These are phyloP conservation scores for Micromonas pusilla DNA, from an alignment of 139 green algal species.

Conservation along the genomic window DNA sequence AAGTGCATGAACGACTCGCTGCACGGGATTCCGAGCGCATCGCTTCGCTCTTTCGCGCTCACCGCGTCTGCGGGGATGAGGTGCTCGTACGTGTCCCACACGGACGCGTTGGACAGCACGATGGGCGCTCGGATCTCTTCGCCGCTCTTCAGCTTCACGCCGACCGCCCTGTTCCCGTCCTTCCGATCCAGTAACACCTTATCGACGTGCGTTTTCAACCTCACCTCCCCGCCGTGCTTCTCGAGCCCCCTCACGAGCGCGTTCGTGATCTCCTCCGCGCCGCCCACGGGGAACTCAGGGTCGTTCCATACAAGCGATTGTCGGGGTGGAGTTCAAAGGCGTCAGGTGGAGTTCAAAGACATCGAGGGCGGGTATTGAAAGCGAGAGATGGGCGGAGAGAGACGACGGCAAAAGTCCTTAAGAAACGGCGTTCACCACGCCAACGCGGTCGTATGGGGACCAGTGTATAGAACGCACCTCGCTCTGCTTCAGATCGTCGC, in stretches of 20 bases:
- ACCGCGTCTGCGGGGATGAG: slow-evolving; percentile 43
- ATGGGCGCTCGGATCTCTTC: slow-evolving; percentile 48
- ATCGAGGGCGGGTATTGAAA: too few relatives aligned
- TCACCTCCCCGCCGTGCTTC: slow-evolving; percentile 59
- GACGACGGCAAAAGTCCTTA: too few relatives aligned
- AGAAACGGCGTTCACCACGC: too few relatives aligned
- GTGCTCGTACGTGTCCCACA: slow-evolving; percentile 66
- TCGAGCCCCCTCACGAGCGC: slow-evolving; percentile 65
- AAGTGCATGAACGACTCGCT: slow-evolving; percentile 77
- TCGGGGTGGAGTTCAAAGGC: too few relatives aligned
- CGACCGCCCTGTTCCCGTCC: slow-evolving; percentile 52
- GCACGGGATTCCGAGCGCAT: slow-evolving; percentile 32
- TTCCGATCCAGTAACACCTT: slow-evolving; percentile 51
- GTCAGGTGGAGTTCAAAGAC: too few relatives aligned
- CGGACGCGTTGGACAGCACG: slow-evolving; percentile 77
- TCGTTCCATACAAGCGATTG: too few relatives aligned
- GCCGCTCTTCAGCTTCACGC: slow-evolving; percentile 37
- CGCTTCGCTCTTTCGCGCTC: background rate
- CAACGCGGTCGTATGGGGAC: too few relatives aligned
- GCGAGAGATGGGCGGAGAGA: too few relatives aligned
- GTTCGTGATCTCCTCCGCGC: slow-evolving; percentile 54
- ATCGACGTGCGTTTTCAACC: slow-evolving; percentile 62
- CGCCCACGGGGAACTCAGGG: slow-evolving; percentile 40
- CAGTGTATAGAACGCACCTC: too few relatives aligned
- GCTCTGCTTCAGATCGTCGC: slow-evolving; percentile 39